Evolutionary conservation across 192 early-diverging fungal species (phyloP).

Genomic region (Backusella morwellensis): DNA sequence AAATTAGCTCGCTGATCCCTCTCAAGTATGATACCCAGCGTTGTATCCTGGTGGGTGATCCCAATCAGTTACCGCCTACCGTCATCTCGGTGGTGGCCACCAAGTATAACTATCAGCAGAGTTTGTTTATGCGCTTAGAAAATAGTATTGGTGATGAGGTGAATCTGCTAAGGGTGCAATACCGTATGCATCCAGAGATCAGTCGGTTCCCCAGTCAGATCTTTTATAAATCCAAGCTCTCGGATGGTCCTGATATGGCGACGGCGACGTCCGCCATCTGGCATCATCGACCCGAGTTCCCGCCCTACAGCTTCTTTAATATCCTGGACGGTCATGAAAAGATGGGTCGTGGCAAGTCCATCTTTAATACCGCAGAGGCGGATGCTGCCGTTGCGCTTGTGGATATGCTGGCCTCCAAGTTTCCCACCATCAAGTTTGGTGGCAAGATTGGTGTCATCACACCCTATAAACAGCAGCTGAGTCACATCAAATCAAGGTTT

Average conservation of each 20-base stretch:
- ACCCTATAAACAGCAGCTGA: conserved; percentile 87
- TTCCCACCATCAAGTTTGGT: conserved; percentile 61
- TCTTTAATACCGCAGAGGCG: conserved; percentile 80
- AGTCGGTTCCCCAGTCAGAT: conserved; percentile 72
- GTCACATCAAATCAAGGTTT: conserved; percentile 69
- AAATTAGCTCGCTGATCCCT: conserved; percentile 86
- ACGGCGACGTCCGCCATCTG: conserved; percentile 63
- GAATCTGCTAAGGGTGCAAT: conserved; percentile 88
- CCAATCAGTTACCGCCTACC: conserved; percentile 91
- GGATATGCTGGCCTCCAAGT: conserved; percentile 55
- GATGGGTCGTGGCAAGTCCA: conserved; percentile 59
- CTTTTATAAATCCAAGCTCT: conserved; percentile 78
- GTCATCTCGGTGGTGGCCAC: conserved; percentile 74
- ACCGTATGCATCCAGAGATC: conserved; percentile 96
- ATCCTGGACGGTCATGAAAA: conserved; percentile 65
- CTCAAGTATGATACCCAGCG: conserved; percentile 77
- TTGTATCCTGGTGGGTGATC: conserved; percentile 90
- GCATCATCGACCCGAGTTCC: conserved; percentile 62
- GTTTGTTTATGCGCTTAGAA: conserved; percentile 89
- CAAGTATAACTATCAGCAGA: conserved; percentile 77
- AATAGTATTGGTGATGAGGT: conserved; percentile 59
- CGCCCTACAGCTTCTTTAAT: conserved; percentile 83
- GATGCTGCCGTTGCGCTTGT: conserved; percentile 71
- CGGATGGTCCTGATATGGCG: conserved; percentile 73
- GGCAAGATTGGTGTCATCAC: conserved; percentile 85